A percentile compares a stretch with the other conserved stretches of the same genome.
These are phyloP conservation scores for Corylus avellana DNA, from an alignment of 306 rosid genomes.

Conservation along the genomic window DNA sequence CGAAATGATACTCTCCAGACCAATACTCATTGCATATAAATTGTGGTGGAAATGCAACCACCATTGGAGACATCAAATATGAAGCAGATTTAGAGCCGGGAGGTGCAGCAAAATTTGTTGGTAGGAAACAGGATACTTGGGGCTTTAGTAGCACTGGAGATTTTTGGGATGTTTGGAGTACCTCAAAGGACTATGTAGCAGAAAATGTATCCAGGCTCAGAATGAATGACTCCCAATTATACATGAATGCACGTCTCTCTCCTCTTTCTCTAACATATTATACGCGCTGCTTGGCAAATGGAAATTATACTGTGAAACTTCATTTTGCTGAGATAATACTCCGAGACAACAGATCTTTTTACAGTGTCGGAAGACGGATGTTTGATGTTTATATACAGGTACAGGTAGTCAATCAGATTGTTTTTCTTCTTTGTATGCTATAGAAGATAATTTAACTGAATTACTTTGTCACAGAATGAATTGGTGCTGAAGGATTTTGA, in stretches of 20 bases:
- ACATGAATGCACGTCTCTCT: slow-evolving; percentile 50
- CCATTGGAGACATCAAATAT: slow-evolving; percentile 41
- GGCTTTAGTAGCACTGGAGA: slow-evolving; percentile 75
- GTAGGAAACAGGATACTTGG: slow-evolving; percentile 29
- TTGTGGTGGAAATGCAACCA: slow-evolving; percentile 60
- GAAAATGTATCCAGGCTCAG: slow-evolving; percentile 26
- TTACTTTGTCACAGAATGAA: slow-evolving; percentile 39
- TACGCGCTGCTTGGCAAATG: slow-evolving; percentile 63
- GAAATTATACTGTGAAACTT: slow-evolving; percentile 20
- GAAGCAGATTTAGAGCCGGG: slow-evolving; percentile 54
- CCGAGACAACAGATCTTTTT: slow-evolving; percentile 49
- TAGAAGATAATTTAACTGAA: slow-evolving; percentile 20
- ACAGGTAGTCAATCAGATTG: not conserved
- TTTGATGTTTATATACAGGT: slow-evolving; percentile 74
- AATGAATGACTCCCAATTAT: slow-evolving; percentile 39
- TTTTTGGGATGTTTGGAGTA: slow-evolving; percentile 41
- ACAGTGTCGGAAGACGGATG: slow-evolving; percentile 60
- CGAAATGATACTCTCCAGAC: slow-evolving; percentile 6
- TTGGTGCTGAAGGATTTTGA: slow-evolving; percentile 48
- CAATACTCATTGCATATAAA: slow-evolving; percentile 46
- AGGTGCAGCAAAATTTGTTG: slow-evolving; percentile 47
- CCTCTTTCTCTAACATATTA: slow-evolving; percentile 53
- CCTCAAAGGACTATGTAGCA: slow-evolving; percentile 27
- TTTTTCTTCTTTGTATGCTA: slow-evolving; percentile 2
- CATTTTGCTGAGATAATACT: slow-evolving; percentile 37